Evolutionary conservation across 2,329 filamentous ascomycete genomes (phyloP).

Genomic region (Raffaelea arxii): DNA sequence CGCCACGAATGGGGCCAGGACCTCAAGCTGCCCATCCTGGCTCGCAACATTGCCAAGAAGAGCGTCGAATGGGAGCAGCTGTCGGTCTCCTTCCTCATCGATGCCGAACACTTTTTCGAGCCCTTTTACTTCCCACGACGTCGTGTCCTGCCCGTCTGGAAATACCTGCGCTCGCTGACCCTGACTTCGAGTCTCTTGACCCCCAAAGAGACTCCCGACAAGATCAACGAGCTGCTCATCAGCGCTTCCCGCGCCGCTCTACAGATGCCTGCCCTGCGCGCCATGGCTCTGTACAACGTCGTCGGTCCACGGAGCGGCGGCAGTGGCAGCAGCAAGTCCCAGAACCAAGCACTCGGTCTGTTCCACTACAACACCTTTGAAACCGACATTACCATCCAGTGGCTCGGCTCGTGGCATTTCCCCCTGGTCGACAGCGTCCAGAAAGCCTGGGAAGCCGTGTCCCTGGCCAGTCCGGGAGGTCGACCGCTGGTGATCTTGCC

Average conservation of each 20-base stretch:
- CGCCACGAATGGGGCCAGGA: constrained; percentile 5
- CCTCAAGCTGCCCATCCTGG: constrained; percentile 3
- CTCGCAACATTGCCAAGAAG: constrained; percentile 1
- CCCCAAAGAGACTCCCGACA: constrained; percentile 11
- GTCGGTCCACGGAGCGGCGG: constrained; percentile 14
- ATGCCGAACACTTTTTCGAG: constrained; percentile 15
- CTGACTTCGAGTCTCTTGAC: constrained; percentile 16
- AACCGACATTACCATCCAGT: constrained; percentile 7
- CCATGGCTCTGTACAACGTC: constrained; percentile 19
- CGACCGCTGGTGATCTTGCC: not conserved
- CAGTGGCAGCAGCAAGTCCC: too few relatives aligned
- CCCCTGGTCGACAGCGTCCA: constrained; percentile 2
- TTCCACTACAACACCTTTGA: constrained; percentile 16
- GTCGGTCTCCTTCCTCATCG: constrained; percentile 7
- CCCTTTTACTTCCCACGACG: constrained; percentile 8
- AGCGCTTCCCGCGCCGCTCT: constrained; percentile 14
- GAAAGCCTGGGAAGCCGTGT: constrained; percentile 7
- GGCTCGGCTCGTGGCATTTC: constrained; percentile 13
- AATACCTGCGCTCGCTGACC: constrained; percentile 14
- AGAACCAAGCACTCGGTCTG: too few relatives aligned
- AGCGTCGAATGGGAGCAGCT: constrained; percentile 9
- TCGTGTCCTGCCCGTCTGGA: constrained; percentile 13
- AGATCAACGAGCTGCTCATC: constrained; percentile 15
- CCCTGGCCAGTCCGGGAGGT: not conserved
- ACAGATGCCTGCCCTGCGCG: constrained; percentile 16